These are phyloP conservation scores for Xylaria venustula DNA, from an alignment of 495 filamentous ascomycete species.

Conservation along the genomic window DNA sequence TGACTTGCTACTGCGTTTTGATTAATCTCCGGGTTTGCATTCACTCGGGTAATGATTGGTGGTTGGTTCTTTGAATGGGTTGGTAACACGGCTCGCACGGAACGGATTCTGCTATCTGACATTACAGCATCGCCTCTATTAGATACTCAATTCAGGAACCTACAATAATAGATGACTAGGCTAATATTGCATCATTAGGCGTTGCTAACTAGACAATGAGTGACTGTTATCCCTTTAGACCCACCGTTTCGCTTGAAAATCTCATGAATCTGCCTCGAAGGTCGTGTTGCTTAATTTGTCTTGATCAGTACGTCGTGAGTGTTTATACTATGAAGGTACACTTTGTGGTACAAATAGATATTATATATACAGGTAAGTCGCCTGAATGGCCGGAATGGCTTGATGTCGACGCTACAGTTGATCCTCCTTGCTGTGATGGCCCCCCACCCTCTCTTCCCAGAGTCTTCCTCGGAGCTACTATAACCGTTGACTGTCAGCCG, in stretches of 20 bases:
- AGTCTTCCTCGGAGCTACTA: conserved; percentile 11
- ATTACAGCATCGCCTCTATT: conserved; percentile 4
- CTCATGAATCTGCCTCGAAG: no score
- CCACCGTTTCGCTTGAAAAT: neutral
- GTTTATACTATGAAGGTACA: conserved; percentile 20
- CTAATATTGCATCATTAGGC: neutral
- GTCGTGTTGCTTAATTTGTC: neutral
- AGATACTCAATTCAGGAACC: conserved; percentile 19
- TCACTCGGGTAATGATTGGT: neutral
- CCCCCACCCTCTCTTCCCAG: neutral
- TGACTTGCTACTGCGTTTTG: no score
- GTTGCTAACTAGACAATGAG: neutral
- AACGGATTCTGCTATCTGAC: no score
- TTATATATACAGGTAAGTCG: conserved; percentile 14
- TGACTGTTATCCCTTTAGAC: neutral
- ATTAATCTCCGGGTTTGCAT: conserved; percentile 10
- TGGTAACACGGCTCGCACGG: neutral
- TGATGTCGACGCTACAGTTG: neutral
- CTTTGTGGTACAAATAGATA: conserved; percentile 22
- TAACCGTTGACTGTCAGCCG: conserved; percentile 41
- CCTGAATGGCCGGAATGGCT: neutral
- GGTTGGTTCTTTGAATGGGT: neutral
- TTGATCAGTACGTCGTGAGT: neutral
- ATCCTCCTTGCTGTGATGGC: neutral
- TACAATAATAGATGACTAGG: no score